These are phyloP conservation scores for Aspergillus fumigatus DNA, from an alignment of 2,329 filamentous ascomycete species.

Conservation along the genomic window DNA sequence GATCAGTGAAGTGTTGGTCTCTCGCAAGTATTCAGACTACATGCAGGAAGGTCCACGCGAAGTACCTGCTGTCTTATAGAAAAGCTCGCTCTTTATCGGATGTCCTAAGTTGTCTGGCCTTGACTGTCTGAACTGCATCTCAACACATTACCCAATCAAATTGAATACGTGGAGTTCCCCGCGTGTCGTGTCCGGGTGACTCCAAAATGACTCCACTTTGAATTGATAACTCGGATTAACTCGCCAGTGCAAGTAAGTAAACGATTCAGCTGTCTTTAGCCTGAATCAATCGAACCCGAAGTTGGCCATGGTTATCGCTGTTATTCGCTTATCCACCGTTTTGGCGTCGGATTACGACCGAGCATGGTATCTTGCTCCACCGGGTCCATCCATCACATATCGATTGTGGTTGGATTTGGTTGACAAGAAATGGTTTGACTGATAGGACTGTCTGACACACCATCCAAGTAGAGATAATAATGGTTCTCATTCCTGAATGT, in stretches of 20 bases:
- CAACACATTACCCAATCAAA: conserved; percentile 3
- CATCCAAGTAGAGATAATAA: not conserved
- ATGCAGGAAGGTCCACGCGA: conserved; percentile 9
- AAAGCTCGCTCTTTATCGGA: not conserved
- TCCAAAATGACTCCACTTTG: not conserved
- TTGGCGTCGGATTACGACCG: not conserved
- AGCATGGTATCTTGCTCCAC: not conserved
- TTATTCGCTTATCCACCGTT: not conserved
- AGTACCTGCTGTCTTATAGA: not conserved
- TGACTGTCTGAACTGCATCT: not conserved
- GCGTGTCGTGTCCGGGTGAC: conserved; percentile 2
- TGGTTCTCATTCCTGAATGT: not conserved
- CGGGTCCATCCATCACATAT: no score
- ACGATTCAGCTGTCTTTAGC: not conserved
- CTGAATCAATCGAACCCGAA: not conserved
- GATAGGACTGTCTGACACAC: not conserved
- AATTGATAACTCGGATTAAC: not conserved
- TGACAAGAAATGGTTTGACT: not conserved
- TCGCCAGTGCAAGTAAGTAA: not conserved
- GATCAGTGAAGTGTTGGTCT: not conserved
- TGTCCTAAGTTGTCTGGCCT: not conserved
- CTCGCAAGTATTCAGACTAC: not conserved
- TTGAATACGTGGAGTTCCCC: not conserved
- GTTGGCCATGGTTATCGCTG: not conserved
- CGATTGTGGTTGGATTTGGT: no score